Conservation (phyloP, 83 land plant genomes). For the Larix sibirica region DNA sequence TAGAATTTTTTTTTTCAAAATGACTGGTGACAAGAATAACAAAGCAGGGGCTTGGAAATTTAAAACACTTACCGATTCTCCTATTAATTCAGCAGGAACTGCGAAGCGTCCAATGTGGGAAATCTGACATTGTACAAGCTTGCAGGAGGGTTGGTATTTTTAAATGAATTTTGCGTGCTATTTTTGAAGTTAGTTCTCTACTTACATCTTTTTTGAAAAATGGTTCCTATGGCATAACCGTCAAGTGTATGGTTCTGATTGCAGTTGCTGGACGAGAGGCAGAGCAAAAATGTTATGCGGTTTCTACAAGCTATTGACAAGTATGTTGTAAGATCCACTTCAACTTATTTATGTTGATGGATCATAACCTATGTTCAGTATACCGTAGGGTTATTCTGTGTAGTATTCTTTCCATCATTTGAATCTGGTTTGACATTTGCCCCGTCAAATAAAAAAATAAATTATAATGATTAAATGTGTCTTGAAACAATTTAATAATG, state of each 20-base stretch:
- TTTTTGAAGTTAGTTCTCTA: slow-evolving; percentile 4
- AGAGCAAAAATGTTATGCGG: slow-evolving; percentile 68
- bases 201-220: no score
- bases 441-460: no score
- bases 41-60: background rate
- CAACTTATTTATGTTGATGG: background rate
- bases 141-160: slow-evolving; percentile 65
- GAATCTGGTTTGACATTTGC: background rate
- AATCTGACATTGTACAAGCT: slow-evolving; percentile 73
- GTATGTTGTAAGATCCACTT: background rate
- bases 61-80: background rate
- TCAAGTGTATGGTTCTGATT: background rate
- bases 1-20: background rate
- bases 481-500: no score
- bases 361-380: slow-evolving; percentile 4
- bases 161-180: background rate
- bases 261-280: slow-evolving; percentile 84
- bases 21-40: background rate
- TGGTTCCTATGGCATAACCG: background rate
- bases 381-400: background rate
- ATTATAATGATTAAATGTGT: no score
- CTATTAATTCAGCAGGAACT: slow-evolving; percentile 16
- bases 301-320: slow-evolving; percentile 78
- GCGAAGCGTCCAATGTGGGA: slow-evolving; percentile 19
- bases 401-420: no score